Percentiles rank a stretch among this genome's conserved stretches.
Evolutionary conservation across 345 rosid genomes (phyloP).

Genomic region (Atalantia buxifolia): DNA sequence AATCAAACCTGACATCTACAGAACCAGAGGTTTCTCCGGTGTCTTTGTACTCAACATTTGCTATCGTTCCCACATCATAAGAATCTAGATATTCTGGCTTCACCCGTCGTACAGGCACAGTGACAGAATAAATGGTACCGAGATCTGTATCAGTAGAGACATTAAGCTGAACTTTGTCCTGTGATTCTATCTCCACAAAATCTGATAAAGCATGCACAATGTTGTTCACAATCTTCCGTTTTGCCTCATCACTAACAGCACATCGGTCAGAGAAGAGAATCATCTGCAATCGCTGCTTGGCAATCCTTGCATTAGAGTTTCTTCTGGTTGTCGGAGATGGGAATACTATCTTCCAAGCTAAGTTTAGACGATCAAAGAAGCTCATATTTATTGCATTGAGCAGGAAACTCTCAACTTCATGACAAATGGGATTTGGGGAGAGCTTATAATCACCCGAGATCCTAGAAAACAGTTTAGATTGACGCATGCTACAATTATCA

Average conservation of each 20-base stretch:
- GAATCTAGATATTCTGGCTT: slow-evolving; percentile 73
- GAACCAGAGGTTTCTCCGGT: slow-evolving; percentile 65
- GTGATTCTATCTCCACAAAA: slow-evolving; percentile 92
- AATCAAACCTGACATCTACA: slow-evolving; percentile 89
- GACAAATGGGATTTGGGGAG: slow-evolving; percentile 47
- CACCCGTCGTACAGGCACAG: slow-evolving; percentile 88
- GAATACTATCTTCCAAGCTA: slow-evolving; percentile 93
- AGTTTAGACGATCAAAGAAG: slow-evolving; percentile 75
- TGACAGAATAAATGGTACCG: slow-evolving; percentile 91
- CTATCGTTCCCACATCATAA: slow-evolving; percentile 60
- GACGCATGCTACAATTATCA: slow-evolving; percentile 24
- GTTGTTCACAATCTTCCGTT: slow-evolving; percentile 77
- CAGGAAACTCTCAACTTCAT: slow-evolving; percentile 74
- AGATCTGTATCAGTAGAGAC: slow-evolving; percentile 82
- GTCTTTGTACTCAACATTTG: slow-evolving; percentile 77
- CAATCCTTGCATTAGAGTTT: slow-evolving; percentile 91
- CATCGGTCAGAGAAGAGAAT: slow-evolving; percentile 97
- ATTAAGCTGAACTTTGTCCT: slow-evolving; percentile 89
- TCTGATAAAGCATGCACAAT: slow-evolving; percentile 75
- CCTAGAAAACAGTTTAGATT: slow-evolving; percentile 40
- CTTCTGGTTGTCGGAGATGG: slow-evolving; percentile 66
- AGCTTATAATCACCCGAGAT: slow-evolving; percentile 50
- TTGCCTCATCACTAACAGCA: slow-evolving; percentile 92
- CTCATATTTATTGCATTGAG: slow-evolving; percentile 69
- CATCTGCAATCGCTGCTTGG: slow-evolving; percentile 96